Evolutionary conservation across 1,284 basidiomycete species (phyloP), one percentile per base, ranked within the genome.

Genomic region (Gomphus bonarii): DNA sequence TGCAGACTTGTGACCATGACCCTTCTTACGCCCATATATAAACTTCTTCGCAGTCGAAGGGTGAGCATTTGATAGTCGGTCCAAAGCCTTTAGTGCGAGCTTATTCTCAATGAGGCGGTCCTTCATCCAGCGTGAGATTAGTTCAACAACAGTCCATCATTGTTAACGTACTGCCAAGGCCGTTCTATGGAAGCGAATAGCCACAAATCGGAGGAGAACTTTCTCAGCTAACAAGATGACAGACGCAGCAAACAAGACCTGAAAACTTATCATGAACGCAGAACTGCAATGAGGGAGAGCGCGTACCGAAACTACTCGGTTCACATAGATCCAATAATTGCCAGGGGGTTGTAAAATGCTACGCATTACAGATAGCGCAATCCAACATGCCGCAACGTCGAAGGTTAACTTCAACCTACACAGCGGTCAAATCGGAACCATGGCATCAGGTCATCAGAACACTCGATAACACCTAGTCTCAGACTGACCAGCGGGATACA

Each of bases 151-250:
- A 38, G 25, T 28, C 42, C 10, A 42, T 22, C 50, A 16, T 11
- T 11, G n/a, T 36, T 14, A 35, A 59, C 57, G 33, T 62, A 61
- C 54, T 20, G 84, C 80, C 30, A 88, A 76, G 6, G 86, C 85
- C 61, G 79, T 84, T 61, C 80, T 74, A 66, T 88, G 86, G 65
- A 88, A 88, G 63, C 80, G 83, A 69, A 88, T 88, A n/a, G 85
- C 85, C 46, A 88, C 78, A 61, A 84, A 82, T 62, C 81, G 83
- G 31, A 89, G 68, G 66, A 85, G 82, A 43, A 85, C 67, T 64
- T 89, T 89, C 66, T 89, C 86, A 9, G 72, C 75, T 4, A 88
- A 75, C 8, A 89, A 66, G 48, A 89, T 75, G 22, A 86, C 67
- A 1, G 77, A 73, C 3, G 78, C 72, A 11, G 84, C 72, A 63